These are phyloP conservation scores for Ogataea trehaloabstinens DNA, from an alignment of 805 yeast genomes.

Conservation along the genomic window DNA sequence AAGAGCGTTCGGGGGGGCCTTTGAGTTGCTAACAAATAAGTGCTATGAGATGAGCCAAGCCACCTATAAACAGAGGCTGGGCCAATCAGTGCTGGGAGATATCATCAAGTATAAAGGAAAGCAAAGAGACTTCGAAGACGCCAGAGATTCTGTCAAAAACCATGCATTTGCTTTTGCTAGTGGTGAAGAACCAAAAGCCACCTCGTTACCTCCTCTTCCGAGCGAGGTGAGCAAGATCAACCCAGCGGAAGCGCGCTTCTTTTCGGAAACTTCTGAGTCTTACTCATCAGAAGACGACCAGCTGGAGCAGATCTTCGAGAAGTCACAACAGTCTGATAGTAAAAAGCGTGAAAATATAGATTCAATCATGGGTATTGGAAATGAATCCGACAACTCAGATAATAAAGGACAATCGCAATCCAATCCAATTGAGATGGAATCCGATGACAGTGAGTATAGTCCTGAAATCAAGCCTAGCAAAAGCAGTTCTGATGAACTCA, in stretches of 20 bases:
- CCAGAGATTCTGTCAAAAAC: slow-evolving; percentile 59
- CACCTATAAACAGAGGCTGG: slow-evolving; percentile 62
- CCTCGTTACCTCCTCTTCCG: slow-evolving; percentile 31
- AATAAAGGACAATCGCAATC: slow-evolving; percentile 3
- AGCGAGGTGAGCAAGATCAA: slow-evolving; percentile 36
- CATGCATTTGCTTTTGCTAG: slow-evolving; percentile 45
- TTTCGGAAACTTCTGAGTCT: slow-evolving; percentile 24
- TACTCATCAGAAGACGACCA: slow-evolving; percentile 11
- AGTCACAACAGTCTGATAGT: slow-evolving; percentile 18
- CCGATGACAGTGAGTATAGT: neutral
- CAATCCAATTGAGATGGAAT: slow-evolving; percentile 2
- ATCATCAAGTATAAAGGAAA: slow-evolving; percentile 74
- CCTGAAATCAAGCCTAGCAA: slow-evolving; percentile 2
- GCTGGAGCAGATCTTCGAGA: slow-evolving; percentile 14
- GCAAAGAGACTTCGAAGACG: slow-evolving; percentile 75
- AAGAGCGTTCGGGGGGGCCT: slow-evolving; percentile 87
- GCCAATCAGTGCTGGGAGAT: slow-evolving; percentile 75
- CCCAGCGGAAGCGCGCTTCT: slow-evolving; percentile 39
- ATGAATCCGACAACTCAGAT: slow-evolving; percentile 15
- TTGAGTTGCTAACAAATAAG: slow-evolving; percentile 66
- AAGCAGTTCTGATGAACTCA: slow-evolving; percentile 8
- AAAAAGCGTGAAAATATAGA: slow-evolving; percentile 6
- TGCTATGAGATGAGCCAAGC: slow-evolving; percentile 72
- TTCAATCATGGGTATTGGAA: slow-evolving; percentile 24
- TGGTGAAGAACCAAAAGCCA: slow-evolving; percentile 15